Base-by-base conservation (phyloP, 345 rosid species). In the Cardamine chenopodiifolia region DNA sequence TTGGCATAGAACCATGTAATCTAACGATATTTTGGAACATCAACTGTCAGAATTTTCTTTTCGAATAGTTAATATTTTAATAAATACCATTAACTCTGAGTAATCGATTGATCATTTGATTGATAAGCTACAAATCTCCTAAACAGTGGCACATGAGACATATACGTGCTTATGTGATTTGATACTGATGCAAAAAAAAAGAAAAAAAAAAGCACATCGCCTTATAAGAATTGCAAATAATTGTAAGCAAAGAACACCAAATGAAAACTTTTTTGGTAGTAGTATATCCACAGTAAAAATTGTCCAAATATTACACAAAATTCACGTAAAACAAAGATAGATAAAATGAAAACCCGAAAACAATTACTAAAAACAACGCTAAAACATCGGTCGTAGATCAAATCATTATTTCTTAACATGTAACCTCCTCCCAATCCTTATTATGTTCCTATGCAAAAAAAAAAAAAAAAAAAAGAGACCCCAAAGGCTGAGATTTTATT, bases 1-100 rank as follows among this genome's bases (percentile, higher is more conserved):
- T 71, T 58, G 73, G 68, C 56, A 65, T 20, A 31, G 9, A 35
- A 59, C 66, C 53, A 71, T 71, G 52, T 42, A 76, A 54, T 62
- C 61, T 23, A 48, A 64, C 50, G 65, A 22, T 69, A 62, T 60
- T 59, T 50, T 20, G 47, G 52, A 37, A 37, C 34, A 49, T 4
- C 1, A 67, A 12, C 60, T 6, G 40, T 35, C 4, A 18, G 20
- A 29, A 28, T 39, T 7, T 9, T 44, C 48, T 6, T 40, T 49
- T 66, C 47, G 3, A 26, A 25, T 25, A 28, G 29, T 23, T 39
- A 39, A 55, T 25, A 10, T 39, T 22, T 39, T 39, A 19, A 58
- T 34, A 34, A 18, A 11, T 37, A 22, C 19, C 19, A 22, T 20
- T 15, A 59, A 39, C 47, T 48, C 48, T 28, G 45, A 56, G 29